phyloP scores from a whole-genome alignment of 192 early-diverging fungal genomes.

The Gigaspora rosea region DNA sequence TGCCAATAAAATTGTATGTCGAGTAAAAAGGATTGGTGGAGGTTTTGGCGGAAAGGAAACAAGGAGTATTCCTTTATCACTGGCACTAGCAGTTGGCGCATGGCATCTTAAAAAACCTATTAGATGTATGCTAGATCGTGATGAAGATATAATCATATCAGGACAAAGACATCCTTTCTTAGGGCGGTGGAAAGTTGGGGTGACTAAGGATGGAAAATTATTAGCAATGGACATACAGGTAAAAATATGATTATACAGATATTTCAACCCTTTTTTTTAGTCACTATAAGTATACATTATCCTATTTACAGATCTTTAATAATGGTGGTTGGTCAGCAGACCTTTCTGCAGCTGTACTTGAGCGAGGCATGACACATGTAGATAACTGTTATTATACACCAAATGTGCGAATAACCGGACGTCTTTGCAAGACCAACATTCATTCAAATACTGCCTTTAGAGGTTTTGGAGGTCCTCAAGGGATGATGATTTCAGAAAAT shows the following conservation, averaged over 20 bases:
- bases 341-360: conserved; percentile 67
- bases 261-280: neutral
- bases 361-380: conserved; percentile 69
- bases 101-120: conserved; percentile 67
- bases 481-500: conserved; percentile 78
- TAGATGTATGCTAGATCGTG: conserved; percentile 77
- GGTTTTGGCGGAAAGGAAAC: conserved; percentile 85
- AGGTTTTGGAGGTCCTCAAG: conserved; percentile 85
- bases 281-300: no score
- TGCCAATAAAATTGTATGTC: conserved; percentile 67
- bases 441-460: conserved; percentile 88
- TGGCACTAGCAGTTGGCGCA: conserved; percentile 69
- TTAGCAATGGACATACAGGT: conserved; percentile 55
- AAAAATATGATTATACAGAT: neutral
- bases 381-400: conserved; percentile 85
- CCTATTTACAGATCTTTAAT: conserved; percentile 47
- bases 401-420: conserved; percentile 64
- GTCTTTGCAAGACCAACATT: conserved; percentile 79
- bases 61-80: conserved; percentile 64
- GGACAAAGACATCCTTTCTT: conserved; percentile 82
- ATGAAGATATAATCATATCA: conserved; percentile 79
- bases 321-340: conserved; percentile 72
- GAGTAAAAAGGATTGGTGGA: conserved; percentile 85
- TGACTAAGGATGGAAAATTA: conserved; percentile 66
- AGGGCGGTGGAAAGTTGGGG: conserved; percentile 75